Percentiles rank a stretch among this genome's conserved stretches.
These are phyloP conservation scores for Licmophora abbreviata DNA, from an alignment of 108 stramenopile genomes.

Conservation along the genomic window DNA sequence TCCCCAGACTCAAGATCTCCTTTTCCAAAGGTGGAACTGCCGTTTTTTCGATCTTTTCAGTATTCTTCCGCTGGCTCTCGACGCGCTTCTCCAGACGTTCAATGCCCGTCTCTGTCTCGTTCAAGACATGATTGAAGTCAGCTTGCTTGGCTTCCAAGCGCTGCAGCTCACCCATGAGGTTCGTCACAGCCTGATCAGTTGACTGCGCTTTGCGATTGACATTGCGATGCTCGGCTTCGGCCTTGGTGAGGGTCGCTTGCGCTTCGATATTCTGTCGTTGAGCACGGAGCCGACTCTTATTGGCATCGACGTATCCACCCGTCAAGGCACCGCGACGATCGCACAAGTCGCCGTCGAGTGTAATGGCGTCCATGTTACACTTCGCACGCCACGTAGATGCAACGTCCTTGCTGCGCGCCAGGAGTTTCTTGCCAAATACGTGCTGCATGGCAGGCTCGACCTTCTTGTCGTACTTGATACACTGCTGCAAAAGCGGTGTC, in stretches of 20 bases:
- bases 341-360: conserved; percentile 95
- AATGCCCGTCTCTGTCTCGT: conserved; percentile 45
- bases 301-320: conserved; percentile 82
- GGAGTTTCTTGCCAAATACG: conserved; percentile 89
- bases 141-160: conserved; percentile 66
- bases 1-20: conserved; percentile 48
- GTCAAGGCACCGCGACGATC: conserved; percentile 86
- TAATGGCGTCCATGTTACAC: conserved; percentile 88
- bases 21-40: conserved; percentile 51
- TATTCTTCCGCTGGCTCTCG: conserved; percentile 47
- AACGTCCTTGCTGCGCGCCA: conserved; percentile 76
- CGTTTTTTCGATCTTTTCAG: conserved; percentile 59
- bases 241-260: conserved; percentile 28
- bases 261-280: conserved; percentile 40
- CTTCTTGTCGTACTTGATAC: conserved; percentile 70
- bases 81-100: conserved; percentile 27
- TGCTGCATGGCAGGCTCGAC: conserved; percentile 87
- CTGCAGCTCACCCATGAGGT: conserved; percentile 58
- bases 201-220: conserved; percentile 40
- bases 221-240: conserved; percentile 35
- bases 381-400: conserved; percentile 63
- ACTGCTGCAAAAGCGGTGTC: conserved; percentile 40
- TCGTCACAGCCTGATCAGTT: conserved; percentile 61
- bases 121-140: conserved; percentile 51
- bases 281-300: conserved; percentile 64